Percentiles rank a stretch among this genome's conserved stretches.
Conservation (phyloP, 2,329 filamentous ascomycete genomes). For the Botrytis hyacinthi region DNA sequence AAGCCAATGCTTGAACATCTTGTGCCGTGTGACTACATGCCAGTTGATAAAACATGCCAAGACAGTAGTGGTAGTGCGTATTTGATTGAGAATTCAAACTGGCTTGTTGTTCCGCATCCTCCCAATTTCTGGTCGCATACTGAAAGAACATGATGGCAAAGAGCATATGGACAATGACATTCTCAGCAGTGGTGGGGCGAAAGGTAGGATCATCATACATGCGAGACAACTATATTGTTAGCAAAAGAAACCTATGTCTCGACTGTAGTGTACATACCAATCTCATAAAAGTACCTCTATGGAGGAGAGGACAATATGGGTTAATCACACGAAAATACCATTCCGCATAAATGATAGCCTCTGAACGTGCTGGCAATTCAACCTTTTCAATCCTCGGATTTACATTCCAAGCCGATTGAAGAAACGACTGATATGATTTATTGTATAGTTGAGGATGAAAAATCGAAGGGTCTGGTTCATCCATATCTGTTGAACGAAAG, state of each 20-base stretch:
- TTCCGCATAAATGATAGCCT: constrained; percentile 66
- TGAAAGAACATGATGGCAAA: constrained; percentile 77
- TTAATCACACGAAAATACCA: constrained; percentile 75
- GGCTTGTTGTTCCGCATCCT: constrained; percentile 52
- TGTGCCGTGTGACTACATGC: constrained; percentile 59
- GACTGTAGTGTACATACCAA: constrained; percentile 50
- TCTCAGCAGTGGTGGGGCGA: constrained; percentile 60
- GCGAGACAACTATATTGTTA: constrained; percentile 51
- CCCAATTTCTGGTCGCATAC: constrained; percentile 66
- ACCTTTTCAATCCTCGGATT: constrained; percentile 55
- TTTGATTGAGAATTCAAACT: constrained; percentile 65
- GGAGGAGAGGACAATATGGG: constrained; percentile 72
- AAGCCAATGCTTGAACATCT: constrained; percentile 69
- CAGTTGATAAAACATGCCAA: constrained; percentile 67
- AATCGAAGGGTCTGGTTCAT: constrained; percentile 53
- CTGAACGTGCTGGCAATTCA: constrained; percentile 60
- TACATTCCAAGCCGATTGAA: constrained; percentile 62
- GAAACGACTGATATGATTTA: constrained; percentile 69
- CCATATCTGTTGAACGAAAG: constrained; percentile 64
- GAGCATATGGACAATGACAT: constrained; percentile 73
- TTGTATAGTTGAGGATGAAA: constrained; percentile 55
- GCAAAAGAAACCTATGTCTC: background rate
- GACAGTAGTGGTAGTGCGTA: constrained; percentile 73
- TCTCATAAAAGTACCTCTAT: constrained; percentile 69
- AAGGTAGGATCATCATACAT: constrained; percentile 70